Evolutionary conservation across 2,329 filamentous ascomycete genomes (phyloP).

Genomic region (Penicillium sp.): DNA sequence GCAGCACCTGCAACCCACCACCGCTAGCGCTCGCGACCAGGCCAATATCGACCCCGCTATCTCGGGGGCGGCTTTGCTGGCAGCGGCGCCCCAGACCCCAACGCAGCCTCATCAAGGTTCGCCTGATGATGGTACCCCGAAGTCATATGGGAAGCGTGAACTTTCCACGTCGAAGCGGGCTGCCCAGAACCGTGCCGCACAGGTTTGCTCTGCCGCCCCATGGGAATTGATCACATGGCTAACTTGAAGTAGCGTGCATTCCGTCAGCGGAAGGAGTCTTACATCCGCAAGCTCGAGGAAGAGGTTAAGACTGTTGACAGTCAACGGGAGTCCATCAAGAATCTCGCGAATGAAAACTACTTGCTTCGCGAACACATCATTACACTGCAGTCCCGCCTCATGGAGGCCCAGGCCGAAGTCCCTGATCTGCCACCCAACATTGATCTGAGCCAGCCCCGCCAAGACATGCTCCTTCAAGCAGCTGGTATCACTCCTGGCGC

Average conservation of each 20-base stretch:
- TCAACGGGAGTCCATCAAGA: constrained; percentile 71
- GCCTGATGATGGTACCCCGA: constrained; percentile 52
- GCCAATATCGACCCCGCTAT: constrained; percentile 57
- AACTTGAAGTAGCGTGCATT: constrained; percentile 68
- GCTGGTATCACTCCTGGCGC: constrained; percentile 19
- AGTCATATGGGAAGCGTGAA: constrained; percentile 72
- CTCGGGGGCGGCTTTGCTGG: constrained; percentile 48
- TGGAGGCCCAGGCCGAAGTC: constrained; percentile 76
- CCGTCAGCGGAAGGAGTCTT: constrained; percentile 92
- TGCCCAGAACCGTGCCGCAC: constrained; percentile 91
- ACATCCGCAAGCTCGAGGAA: constrained; percentile 95
- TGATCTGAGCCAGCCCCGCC: constrained; percentile 57
- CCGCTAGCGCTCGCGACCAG: constrained; percentile 44
- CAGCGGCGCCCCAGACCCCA: constrained; percentile 32
- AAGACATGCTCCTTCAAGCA: constrained; percentile 31
- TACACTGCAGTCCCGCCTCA: constrained; percentile 75
- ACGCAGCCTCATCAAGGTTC: constrained; percentile 25
- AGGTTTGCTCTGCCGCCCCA: constrained; percentile 54
- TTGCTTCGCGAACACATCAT: constrained; percentile 88
- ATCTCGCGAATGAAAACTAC: constrained; percentile 83
- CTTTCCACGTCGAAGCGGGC: constrained; percentile 93
- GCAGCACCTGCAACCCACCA: constrained; percentile 36
- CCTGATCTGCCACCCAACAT: constrained; percentile 78
- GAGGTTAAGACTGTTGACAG: constrained; percentile 76
- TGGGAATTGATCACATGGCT: constrained; percentile 30